These are phyloP conservation scores for Heliophila coronopifolia DNA, from an alignment of 441 rosid species.

Conservation along the genomic window DNA sequence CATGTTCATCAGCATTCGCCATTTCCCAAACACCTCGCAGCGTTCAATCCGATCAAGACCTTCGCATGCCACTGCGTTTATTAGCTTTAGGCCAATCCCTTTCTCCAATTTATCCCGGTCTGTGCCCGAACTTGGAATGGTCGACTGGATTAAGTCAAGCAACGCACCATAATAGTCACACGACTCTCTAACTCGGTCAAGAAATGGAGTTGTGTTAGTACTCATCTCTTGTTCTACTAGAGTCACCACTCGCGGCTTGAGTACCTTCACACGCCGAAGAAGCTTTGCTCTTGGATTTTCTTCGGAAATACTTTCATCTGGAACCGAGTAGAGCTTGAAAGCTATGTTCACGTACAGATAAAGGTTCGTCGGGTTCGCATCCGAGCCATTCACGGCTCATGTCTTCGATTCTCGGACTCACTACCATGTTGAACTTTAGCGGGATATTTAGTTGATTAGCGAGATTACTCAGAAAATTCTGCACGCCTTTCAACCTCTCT, in stretches of 20 bases:
- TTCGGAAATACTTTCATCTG: constrained; percentile 77
- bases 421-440: constrained; percentile 38
- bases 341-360: constrained; percentile 81
- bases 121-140: constrained; percentile 31
- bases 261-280: constrained; percentile 69
- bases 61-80: constrained; percentile 80
- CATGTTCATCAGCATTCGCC: constrained; percentile 94
- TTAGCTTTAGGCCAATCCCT: constrained; percentile 57
- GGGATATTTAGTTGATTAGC: constrained; percentile 38
- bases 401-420: constrained; percentile 39
- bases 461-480: constrained; percentile 35
- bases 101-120: constrained; percentile 53
- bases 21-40: constrained; percentile 94
- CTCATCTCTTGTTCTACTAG: constrained; percentile 82
- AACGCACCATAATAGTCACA: constrained; percentile 61
- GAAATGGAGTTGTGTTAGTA: constrained; percentile 76
- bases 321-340: constrained; percentile 55
- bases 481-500: constrained; percentile 44
- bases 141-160: constrained; percentile 70
- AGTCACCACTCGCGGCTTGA: constrained; percentile 70
- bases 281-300: constrained; percentile 90
- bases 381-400: constrained; percentile 64
- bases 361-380: constrained; percentile 55
- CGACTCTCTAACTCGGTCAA: constrained; percentile 55
- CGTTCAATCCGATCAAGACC: constrained; percentile 80